Base-by-base conservation (phyloP, 768 basidiomycete genomes). In the Russula sp. region DNA sequence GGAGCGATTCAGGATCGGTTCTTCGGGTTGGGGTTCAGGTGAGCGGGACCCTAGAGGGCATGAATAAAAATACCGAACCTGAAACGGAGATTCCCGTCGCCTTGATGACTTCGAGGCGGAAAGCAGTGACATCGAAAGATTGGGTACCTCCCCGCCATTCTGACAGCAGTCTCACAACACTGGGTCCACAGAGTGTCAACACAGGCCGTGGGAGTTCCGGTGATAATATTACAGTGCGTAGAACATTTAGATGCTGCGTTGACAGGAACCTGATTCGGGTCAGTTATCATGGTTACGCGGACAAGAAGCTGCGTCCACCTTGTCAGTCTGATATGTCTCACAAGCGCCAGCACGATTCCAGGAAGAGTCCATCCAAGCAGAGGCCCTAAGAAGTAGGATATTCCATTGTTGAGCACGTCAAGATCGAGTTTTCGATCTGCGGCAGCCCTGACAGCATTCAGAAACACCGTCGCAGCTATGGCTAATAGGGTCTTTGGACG, bases 311-410 rank as follows among this genome's bases (percentile, higher is more conserved):
- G 35, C 32, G 49, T 29, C 47, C 22, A 65, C 58, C 49, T 63
- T 29, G 51, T 42, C 20, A 49, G 3, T 57, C 82, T 78, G 42
- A 89, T 78, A 54, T 91, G 87, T 60, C 74, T 77, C 32, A 84
- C 70, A 58, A 92, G 76, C 1, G 78, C 81, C 69, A 81, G 81
- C 57, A 90, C 77, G 11, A 91, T 83, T 3, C 88, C 87, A 3
- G 86, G 84, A 6, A 91, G 78, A 0, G 89, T 90, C 90, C 90
- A 93, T 64, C 82, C 85, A 43, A 93, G 76, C 20, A 92, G 74
- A 0, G 85, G 82, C 5, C 83, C 82, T 22, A 84, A 80, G 67
- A 92, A 91, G 71, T 88, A 92, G 6, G 86, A 84, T 39, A 90
- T 78, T 1, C 90, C 90, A 64, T 87, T 91, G 70, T 79, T 80